Evolutionary conservation across 2,329 filamentous ascomycete genomes (phyloP).

Genomic region (Venturia asperata): DNA sequence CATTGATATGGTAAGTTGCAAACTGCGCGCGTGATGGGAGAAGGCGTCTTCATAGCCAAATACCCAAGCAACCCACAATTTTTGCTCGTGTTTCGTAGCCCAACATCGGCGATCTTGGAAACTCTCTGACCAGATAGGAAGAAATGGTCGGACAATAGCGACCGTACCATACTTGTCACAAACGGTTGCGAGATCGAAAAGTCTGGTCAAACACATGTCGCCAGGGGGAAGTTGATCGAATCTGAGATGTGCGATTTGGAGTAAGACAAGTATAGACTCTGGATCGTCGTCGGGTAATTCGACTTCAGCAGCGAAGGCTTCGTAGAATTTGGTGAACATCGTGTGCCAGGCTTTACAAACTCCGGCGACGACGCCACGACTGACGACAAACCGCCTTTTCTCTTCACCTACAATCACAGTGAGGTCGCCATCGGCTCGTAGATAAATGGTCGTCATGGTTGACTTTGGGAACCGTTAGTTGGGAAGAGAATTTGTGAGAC

Average conservation of each 20-base stretch:
- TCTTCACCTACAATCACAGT: neutral
- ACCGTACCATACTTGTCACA: neutral
- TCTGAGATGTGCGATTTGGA: neutral
- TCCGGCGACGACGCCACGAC: neutral
- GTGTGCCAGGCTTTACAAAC: neutral
- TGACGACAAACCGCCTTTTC: neutral
- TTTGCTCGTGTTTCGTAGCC: neutral
- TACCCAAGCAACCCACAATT: neutral
- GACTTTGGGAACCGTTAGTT: neutral
- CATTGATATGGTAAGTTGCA: neutral
- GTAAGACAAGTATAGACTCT: neutral
- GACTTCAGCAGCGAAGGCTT: neutral
- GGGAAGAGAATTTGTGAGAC: neutral
- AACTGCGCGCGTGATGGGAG: neutral
- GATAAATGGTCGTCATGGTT: neutral
- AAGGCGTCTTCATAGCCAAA: neutral
- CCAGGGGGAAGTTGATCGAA: neutral
- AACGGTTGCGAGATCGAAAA: neutral
- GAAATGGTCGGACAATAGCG: neutral
- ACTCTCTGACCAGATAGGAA: neutral
- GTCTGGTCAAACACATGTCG: neutral
- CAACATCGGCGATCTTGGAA: neutral
- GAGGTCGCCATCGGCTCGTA: neutral
- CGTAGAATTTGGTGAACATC: constrained; percentile 8
- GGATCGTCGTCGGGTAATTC: neutral